Conservation (phyloP, 2,329 filamentous ascomycete genomes). For the Stenocarpella maydis region DNA sequence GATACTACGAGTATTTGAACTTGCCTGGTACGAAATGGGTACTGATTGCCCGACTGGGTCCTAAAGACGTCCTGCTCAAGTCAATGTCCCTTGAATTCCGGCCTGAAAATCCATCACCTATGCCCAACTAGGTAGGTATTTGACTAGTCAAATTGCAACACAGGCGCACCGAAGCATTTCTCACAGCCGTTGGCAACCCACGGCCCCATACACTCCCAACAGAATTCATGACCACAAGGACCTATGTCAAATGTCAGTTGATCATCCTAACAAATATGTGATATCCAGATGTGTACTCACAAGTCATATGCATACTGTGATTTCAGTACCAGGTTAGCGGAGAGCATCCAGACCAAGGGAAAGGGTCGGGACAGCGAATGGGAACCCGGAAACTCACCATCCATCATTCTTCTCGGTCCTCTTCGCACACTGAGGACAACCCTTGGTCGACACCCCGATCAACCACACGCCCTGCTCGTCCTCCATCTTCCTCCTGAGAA, state of each 20-base stretch:
- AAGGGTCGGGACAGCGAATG: too few relatives aligned
- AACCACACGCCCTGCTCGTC: slow-evolving; percentile 33
- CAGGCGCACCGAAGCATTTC: slow-evolving; percentile 25
- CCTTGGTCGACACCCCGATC: slow-evolving; percentile 35
- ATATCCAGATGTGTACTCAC: slow-evolving; percentile 22
- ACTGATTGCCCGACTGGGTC: background rate
- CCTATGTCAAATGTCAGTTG: slow-evolving; percentile 13
- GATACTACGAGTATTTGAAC: background rate
- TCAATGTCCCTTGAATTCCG: background rate
- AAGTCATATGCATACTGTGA: slow-evolving; percentile 38
- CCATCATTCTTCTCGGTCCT: slow-evolving; percentile 38
- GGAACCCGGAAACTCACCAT: slow-evolving; percentile 30
- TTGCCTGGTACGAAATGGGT: too few relatives aligned
- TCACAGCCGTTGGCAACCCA: slow-evolving; percentile 13
- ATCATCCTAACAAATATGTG: background rate
- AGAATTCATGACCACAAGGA: slow-evolving; percentile 35
- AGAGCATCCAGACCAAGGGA: background rate
- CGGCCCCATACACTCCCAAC: slow-evolving; percentile 34
- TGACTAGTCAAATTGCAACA: slow-evolving; percentile 2
- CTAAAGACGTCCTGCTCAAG: too few relatives aligned
- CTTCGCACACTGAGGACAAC: slow-evolving; percentile 35
- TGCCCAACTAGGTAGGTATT: too few relatives aligned
- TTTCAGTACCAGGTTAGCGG: background rate
- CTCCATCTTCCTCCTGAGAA: slow-evolving; percentile 22
- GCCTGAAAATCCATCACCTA: background rate